Evolutionary conservation across 2,329 filamentous ascomycete species (phyloP).

Genomic region (Cercospora sp.): DNA sequence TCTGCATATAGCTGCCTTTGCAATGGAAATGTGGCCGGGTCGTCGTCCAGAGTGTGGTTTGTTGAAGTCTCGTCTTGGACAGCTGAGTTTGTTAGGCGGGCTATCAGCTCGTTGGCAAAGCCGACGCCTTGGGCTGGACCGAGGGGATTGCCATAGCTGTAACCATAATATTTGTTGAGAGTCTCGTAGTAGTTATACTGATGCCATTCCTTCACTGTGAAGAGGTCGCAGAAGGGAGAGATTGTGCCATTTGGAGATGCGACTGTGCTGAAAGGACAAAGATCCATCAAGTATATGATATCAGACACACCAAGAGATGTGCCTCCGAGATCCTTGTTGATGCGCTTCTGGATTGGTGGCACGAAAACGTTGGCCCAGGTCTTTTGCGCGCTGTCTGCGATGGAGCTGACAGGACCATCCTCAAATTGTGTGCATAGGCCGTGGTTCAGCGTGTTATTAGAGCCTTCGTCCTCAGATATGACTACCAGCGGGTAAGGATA

Average conservation of each 20-base stretch:
- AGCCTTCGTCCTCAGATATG: slow-evolving; percentile 64
- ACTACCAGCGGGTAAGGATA: slow-evolving; percentile 62
- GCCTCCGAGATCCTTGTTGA: slow-evolving; percentile 69
- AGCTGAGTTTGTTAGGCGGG: slow-evolving; percentile 68
- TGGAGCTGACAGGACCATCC: slow-evolving; percentile 52
- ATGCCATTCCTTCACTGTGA: slow-evolving; percentile 75
- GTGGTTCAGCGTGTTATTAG: slow-evolving; percentile 83
- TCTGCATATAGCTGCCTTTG: slow-evolving; percentile 72
- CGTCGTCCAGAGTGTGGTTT: slow-evolving; percentile 73
- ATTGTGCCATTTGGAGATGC: slow-evolving; percentile 57
- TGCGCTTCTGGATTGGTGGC: slow-evolving; percentile 64
- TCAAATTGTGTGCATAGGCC: slow-evolving; percentile 72
- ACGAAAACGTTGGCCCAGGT: slow-evolving; percentile 66
- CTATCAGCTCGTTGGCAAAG: slow-evolving; percentile 83
- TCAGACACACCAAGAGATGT: slow-evolving; percentile 64
- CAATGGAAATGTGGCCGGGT: slow-evolving; percentile 71
- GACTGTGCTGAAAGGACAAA: slow-evolving; percentile 85
- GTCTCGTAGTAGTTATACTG: slow-evolving; percentile 79
- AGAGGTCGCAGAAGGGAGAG: slow-evolving; percentile 75
- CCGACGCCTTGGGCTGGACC: slow-evolving; percentile 85
- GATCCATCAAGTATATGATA: slow-evolving; percentile 76
- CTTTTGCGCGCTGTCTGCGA: slow-evolving; percentile 55
- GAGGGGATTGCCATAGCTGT: slow-evolving; percentile 72
- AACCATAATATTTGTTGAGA: slow-evolving; percentile 82
- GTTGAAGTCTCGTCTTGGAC: slow-evolving; percentile 74